Base-by-base conservation (phyloP, 495 filamentous ascomycete genomes). In the Baudoinia panamericana region DNA sequence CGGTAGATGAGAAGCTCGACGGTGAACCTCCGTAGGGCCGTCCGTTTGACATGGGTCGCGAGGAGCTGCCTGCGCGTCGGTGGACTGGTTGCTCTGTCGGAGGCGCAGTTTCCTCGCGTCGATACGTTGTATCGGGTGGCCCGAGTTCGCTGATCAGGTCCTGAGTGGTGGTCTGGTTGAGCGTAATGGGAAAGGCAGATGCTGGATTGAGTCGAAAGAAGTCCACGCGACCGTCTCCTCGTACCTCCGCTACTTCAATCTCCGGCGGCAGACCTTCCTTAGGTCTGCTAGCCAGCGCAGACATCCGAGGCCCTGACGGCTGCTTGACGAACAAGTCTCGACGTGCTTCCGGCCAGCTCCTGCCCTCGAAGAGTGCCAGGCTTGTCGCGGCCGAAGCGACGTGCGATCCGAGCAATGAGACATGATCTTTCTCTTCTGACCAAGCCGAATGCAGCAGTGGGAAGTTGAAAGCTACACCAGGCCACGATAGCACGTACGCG, bases 391-490 rank as follows among this genome's bases (percentile, higher is more conserved):
- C 71, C 10, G 76, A 68, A 28, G 84, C 77, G 11, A 75, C 75
- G 0, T 80, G 70, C 0, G 84, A 86, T 1, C 84, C 85, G 6
- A 97, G 71, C 25, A 94, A 57, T 2, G 82, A 78, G 31, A 93
- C 84, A 50, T 90, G 83, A 54, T 94, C 84, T 49, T 83, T 81
- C 38, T 78, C 68, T 7, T 79, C 70, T 23, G 80, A 81, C 70
- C 83, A 94, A n/a, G 77, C 71, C 4, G 75, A 76, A 41, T 72
- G 60, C 36, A 76, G 72, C 30, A 97, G 65, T 12, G 84, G 80
- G 49, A 96, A 97, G 5, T 75, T 81, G 56, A 96, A 95, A 0
- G 87, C 82, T 18, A 97, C 73, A 0, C 90, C 90, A 9, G 88
- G 86, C 58, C 94, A 97, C 3, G 88, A 95, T 10, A 95, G 65